Evolutionary conservation across 805 yeast species (phyloP).

Genomic region (Teunomyces panamensis): DNA sequence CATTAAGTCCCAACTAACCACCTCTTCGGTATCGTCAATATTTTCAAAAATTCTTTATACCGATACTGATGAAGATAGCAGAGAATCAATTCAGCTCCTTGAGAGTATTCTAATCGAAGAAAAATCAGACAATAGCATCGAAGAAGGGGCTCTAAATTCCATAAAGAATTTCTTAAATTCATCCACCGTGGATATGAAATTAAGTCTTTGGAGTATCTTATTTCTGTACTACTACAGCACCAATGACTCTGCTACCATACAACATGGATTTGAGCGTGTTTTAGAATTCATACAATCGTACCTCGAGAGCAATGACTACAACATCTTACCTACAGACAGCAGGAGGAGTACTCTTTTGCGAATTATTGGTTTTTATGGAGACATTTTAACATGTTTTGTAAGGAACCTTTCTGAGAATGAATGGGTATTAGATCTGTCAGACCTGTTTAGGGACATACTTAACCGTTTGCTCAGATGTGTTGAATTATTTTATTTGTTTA

Average conservation of each 20-base stretch:
- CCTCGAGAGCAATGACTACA: constrained; percentile 18
- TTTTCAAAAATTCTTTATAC: constrained; percentile 52
- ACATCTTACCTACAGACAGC: constrained; percentile 17
- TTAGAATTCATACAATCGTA: constrained; percentile 44
- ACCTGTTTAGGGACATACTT: constrained; percentile 12
- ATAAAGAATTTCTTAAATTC: constrained; percentile 58
- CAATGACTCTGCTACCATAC: constrained; percentile 30
- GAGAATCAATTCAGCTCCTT: constrained; percentile 38
- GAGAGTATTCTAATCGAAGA: constrained; percentile 45
- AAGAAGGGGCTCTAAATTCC: constrained; percentile 34
- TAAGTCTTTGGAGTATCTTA: constrained; percentile 74
- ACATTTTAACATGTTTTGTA: constrained; percentile 41
- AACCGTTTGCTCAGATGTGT: constrained; percentile 27
- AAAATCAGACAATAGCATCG: constrained; percentile 8
- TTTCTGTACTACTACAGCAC: constrained; percentile 49
- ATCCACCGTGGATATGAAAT: constrained; percentile 63
- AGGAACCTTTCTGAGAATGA: constrained; percentile 17
- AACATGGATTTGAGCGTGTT: constrained; percentile 51
- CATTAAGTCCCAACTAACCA: constrained; percentile 62
- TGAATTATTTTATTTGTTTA: constrained; percentile 46
- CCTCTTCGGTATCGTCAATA: constrained; percentile 64
- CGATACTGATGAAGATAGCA: constrained; percentile 23
- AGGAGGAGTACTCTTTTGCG: constrained; percentile 46
- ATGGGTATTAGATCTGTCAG: constrained; percentile 31
- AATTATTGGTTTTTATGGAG: constrained; percentile 53